Base-by-base conservation (phyloP, 2,329 filamentous ascomycete genomes). In the Stemphylium vesicarium region DNA sequence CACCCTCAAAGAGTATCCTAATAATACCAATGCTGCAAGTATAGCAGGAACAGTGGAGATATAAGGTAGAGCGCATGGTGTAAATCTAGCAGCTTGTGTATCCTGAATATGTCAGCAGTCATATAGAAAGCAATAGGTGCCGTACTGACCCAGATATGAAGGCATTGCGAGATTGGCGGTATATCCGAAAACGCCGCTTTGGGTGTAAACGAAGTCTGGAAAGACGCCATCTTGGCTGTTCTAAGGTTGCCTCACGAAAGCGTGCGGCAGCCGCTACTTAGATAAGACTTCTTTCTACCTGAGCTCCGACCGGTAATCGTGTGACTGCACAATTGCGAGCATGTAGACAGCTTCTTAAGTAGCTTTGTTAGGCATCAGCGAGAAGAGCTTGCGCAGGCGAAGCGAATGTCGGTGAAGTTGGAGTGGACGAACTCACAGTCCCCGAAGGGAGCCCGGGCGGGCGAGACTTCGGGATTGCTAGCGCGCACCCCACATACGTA, bases 61-160 rank as follows among this genome's bases (percentile, higher is more conserved):
- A 40, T 75, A 68, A 8, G 77, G 77, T 4, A 75, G 56, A 60
- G 78, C 78, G 57, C 78, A 80, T 56, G 66, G 62, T 12, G 69
- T 62, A 50, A 80, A 79, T 13, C 68, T 72, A 38, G 77, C 78
- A 36, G 68, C 67, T 58, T 61, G 62, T 13, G 59, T 54, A 38
- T 78, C 69, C 78, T 76, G 18, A 22, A 37, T 5, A 26, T 15
- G 15, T 70, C 18, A 71, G 56, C 49, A 39, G 36, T 10, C 20
- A 26, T 33, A 5, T n/a, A 16, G 24, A n/a, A 11, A 39, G 18
- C 13, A 4, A 22, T 15, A 24, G 32, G 8, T 22, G 26, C 18
- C 35, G 12, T 36, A 59, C 53, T 47, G 53, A 66, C 71, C 71
- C 71, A 74, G 39, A 71, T 66, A 9, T 50, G 50, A 20, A 62